Percentiles rank a stretch among this genome's conserved stretches.
These are phyloP conservation scores for Phytophthora podocarpi DNA, from an alignment of 352 stramenopile genomes.

Conservation along the genomic window DNA sequence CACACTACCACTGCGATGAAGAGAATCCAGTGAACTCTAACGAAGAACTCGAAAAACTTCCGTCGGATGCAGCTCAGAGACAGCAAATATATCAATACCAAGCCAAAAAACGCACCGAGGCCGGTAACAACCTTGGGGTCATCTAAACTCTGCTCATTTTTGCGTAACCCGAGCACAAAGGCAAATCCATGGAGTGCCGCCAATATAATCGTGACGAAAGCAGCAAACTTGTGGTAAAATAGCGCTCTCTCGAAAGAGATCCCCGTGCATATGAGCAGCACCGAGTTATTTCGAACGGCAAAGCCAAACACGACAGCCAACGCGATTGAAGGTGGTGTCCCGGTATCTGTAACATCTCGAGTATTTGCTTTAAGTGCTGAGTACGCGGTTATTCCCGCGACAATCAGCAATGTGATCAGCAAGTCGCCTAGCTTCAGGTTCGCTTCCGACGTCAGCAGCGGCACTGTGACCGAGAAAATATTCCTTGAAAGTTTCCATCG, in stretches of 20 bases:
- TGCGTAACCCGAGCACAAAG: conserved; percentile 29
- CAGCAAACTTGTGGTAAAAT: conserved; percentile 62
- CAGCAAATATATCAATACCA: conserved; percentile 41
- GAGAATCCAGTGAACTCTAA: conserved; percentile 54
- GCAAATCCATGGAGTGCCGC: conserved; percentile 40
- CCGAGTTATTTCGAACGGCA: conserved; percentile 57
- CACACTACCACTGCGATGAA: conserved; percentile 49
- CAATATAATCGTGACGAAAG: conserved; percentile 44
- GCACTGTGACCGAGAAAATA: conserved; percentile 37
- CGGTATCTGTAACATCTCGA: conserved; percentile 25
- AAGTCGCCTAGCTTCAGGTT: conserved; percentile 50
- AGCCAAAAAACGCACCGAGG: conserved; percentile 30
- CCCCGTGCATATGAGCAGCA: conserved; percentile 44
- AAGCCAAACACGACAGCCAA: conserved; percentile 51
- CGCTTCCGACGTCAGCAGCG: conserved; percentile 29
- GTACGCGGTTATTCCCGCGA: background rate
- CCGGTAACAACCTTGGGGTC: conserved; percentile 28
- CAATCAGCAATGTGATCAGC: conserved; percentile 38
- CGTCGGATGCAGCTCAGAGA: conserved; percentile 48
- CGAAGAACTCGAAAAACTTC: conserved; percentile 59
- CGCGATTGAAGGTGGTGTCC: conserved; percentile 28
- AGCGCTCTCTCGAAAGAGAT: conserved; percentile 59
- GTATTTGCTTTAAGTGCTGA: conserved; percentile 12
- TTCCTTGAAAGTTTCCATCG: conserved; percentile 39
- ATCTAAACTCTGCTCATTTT: conserved; percentile 17